Evolutionary conservation across 371 early-diverging fungal species (phyloP), one percentile per base, ranked within the genome.

Genomic region (Mortierella sp.): DNA sequence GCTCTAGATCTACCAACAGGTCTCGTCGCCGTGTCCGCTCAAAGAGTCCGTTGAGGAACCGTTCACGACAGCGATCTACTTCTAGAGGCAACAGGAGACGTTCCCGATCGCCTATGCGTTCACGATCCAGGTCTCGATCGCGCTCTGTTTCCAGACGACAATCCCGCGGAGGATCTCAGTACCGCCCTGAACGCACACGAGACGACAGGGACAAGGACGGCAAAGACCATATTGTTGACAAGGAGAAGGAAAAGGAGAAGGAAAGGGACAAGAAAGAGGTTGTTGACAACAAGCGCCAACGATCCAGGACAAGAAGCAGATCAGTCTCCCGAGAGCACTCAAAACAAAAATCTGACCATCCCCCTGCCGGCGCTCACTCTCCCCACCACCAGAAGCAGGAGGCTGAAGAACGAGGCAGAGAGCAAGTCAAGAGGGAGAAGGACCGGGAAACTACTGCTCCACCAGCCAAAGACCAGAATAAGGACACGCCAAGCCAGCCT

Each of bases 91-190:
- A 38, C 16, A 79, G 77, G 55, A 77, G 72, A 31, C 58, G 73
- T 3, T 78, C 79, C 6, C 72, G 76, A 34, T 82, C 82, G 34
- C 82, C 72, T 24, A 38, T 72, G 2, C 73, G 73, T 16, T 78
- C 75, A n/a, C 76, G 77, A 13, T 72, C 83, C 7, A 76, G 77
- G 19, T 84, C 84, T 44, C 63, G 60, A 19, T 80, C 84, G 26
- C 80, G 77, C 45, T 71, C 78, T 50, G 70, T 34, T 45, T 76
- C 83, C 2, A 76, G 76, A 38, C 79, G 80, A 31, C 73, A 54
- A 16, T n/a, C 54, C 8, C 76, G 76, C 19, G 83, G 76, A 38
- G 79, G 77, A 50, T 72, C 79, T 14, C 79, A 75, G 21, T 76
- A 82, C 58, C 63, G 70, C 5, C 76, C 79, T 10, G 83, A 82